Evolutionary conservation across 257 asterid genomes (phyloP), one percentile per base, ranked within the genome.

Genomic region (Oldenlandia corymbosa): DNA sequence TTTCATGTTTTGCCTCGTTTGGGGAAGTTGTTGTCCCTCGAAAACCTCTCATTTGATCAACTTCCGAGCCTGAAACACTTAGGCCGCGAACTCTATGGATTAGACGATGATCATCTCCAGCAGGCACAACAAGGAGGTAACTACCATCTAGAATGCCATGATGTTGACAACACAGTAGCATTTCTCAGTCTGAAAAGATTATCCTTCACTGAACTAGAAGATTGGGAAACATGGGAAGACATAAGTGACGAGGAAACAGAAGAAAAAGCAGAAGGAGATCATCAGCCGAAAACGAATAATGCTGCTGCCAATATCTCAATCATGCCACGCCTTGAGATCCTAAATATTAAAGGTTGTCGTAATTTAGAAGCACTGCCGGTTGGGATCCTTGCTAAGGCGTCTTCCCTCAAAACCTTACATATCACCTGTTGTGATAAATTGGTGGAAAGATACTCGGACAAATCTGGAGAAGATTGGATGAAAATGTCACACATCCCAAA

Each of bases 161-260:
- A 1, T 43, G 48, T 12, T 49, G 27, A 20, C n/a, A n/a, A 20
- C n/a, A n/a, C 21, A 49, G 54, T 49, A 49, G 37, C 50, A 36
- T 65, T 65, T 58, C 69, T 51, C 2, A 50, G 30, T 16, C 26
- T 65, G 49, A 34, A 34, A 26, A 37, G 11, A 32, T 52, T 34
- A 24, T 2, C 10, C 0, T 34, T 65, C 26, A 0, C 0, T 1
- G 12, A 4, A 27, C 24, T 23, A 10, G 13, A 8, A 0, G 4
- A 20, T 27, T 64, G 60, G 68, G 46, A n/a, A 43, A 43, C 53
- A 14, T 64, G 68, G 68, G 60, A 64, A 50, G 69, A 49, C 21
- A 12, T 51, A 16, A 43, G 55, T 10, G 34, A 50, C 5, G 46
- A 50, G 10, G 31, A 31, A 4, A 10, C 3, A 7, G 45, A n/a